Percentiles rank a stretch among this genome's conserved stretches.
These are phyloP conservation scores for Alternaria sp. DNA, from an alignment of 2,329 filamentous ascomycete genomes.

Conservation along the genomic window DNA sequence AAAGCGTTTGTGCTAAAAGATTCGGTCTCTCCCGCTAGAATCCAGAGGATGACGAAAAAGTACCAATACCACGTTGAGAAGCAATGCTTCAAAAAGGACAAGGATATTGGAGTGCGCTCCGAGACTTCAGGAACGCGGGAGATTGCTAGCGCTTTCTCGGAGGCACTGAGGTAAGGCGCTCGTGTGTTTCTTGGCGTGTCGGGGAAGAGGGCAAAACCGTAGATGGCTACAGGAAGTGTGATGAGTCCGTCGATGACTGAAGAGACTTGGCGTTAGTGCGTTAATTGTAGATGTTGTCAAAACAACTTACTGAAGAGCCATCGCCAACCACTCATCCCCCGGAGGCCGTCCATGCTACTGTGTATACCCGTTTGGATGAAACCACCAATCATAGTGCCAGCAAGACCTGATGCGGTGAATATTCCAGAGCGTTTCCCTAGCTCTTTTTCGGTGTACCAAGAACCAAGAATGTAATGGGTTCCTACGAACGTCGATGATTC, in stretches of 20 bases:
- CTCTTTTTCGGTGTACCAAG: slow-evolving; percentile 69
- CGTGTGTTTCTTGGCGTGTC: slow-evolving; percentile 55
- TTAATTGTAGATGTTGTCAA: not conserved
- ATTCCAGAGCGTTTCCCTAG: slow-evolving; percentile 69
- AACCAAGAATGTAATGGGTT: slow-evolving; percentile 68
- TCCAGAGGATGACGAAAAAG: slow-evolving; percentile 72
- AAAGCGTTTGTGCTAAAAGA: slow-evolving; percentile 73
- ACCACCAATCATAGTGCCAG: slow-evolving; percentile 68
- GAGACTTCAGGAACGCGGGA: slow-evolving; percentile 55
- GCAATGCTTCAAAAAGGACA: slow-evolving; percentile 63
- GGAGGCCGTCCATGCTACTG: slow-evolving; percentile 55
- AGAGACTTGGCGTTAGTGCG: slow-evolving; percentile 11
- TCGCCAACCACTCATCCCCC: slow-evolving; percentile 65
- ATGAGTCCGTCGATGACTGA: slow-evolving; percentile 62
- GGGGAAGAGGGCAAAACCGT: slow-evolving; percentile 60
- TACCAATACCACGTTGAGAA: slow-evolving; percentile 70
- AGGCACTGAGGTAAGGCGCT: slow-evolving; percentile 53
- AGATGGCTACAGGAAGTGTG: slow-evolving; percentile 64
- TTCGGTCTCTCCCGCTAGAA: slow-evolving; percentile 75
- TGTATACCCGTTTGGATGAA: slow-evolving; percentile 67
- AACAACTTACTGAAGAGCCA: slow-evolving; percentile 37
- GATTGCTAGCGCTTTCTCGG: slow-evolving; percentile 55
- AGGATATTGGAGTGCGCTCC: slow-evolving; percentile 56
- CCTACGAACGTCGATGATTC: slow-evolving; percentile 65
- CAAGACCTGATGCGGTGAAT: slow-evolving; percentile 67